These are phyloP conservation scores for Trapa incisa DNA, from an alignment of 345 rosid genomes.

Conservation along the genomic window DNA sequence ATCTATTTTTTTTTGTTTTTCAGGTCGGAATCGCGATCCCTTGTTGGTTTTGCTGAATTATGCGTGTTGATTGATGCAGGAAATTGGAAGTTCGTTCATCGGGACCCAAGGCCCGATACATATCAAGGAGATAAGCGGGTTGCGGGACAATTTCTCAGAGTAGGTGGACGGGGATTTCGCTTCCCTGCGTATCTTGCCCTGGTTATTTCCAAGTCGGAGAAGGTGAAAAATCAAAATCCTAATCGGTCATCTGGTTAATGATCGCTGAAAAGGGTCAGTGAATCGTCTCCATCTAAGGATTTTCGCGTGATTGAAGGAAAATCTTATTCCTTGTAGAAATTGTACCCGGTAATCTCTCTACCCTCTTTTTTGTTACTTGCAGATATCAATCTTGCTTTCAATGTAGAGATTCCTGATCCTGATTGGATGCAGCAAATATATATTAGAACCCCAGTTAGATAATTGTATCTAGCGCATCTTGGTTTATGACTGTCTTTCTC, in stretches of 20 bases:
- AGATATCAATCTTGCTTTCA: neutral
- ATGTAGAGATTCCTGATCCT: neutral
- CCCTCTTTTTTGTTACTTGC: neutral
- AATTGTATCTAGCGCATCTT: too few relatives aligned
- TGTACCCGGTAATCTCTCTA: neutral
- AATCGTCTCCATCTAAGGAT: neutral
- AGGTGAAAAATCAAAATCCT: too few relatives aligned
- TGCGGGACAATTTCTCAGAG: neutral
- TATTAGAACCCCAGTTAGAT: too few relatives aligned
- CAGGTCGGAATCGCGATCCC: neutral
- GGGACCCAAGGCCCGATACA: neutral
- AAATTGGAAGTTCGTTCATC: neutral
- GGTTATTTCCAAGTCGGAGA: neutral
- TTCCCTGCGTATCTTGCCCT: neutral
- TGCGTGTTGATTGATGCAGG: neutral
- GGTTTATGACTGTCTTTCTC: too few relatives aligned
- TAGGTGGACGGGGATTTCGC: neutral
- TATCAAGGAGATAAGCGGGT: neutral
- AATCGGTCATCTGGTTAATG: neutral
- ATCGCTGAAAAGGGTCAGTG: neutral
- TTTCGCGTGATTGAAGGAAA: neutral
- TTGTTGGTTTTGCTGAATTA: neutral
- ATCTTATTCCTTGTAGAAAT: neutral
- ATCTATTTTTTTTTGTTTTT: too few relatives aligned
- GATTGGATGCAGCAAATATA: too few relatives aligned